Evolutionary conservation across 371 early-diverging fungal species (phyloP).

Genomic region (Capillidium rhysosporum): DNA sequence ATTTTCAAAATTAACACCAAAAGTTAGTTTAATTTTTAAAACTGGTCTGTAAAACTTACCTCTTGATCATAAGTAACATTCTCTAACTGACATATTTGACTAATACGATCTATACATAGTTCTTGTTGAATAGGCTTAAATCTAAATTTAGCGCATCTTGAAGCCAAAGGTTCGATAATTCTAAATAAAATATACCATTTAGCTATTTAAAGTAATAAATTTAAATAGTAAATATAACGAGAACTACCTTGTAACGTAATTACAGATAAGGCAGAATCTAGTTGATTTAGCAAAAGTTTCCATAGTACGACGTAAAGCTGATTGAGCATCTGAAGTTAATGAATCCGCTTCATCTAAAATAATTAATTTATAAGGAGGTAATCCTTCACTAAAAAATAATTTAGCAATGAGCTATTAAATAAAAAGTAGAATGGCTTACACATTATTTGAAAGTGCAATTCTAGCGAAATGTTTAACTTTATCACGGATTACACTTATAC

Average conservation of each 20-base stretch:
- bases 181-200: constrained; percentile 19
- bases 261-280: constrained; percentile 96
- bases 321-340: constrained; percentile 97
- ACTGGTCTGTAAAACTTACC: constrained; percentile 10
- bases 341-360: constrained; percentile 99
- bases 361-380: constrained; percentile 87
- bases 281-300: constrained; percentile 91
- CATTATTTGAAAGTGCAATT: constrained; percentile 21
- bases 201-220: constrained; percentile 13
- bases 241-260: constrained; percentile 70
- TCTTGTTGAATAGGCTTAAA: constrained; percentile 58
- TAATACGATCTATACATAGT: constrained; percentile 29
- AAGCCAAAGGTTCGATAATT: constrained; percentile 89
- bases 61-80: constrained; percentile 24
- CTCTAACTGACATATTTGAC: constrained; percentile 47
- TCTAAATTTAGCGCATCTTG: constrained; percentile 91
- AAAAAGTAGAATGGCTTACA: neutral
- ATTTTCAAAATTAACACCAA: neutral
- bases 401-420: neutral
- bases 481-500: constrained; percentile 87
- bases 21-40: too few species aligned
- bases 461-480: constrained; percentile 96
- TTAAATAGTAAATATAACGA: neutral
- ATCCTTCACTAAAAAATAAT: constrained; percentile 13
- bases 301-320: constrained; percentile 96